Evolutionary conservation across 148 eudicot species (phyloP), one percentile per base, ranked within the genome.

Genomic region (Silene uniflora): DNA sequence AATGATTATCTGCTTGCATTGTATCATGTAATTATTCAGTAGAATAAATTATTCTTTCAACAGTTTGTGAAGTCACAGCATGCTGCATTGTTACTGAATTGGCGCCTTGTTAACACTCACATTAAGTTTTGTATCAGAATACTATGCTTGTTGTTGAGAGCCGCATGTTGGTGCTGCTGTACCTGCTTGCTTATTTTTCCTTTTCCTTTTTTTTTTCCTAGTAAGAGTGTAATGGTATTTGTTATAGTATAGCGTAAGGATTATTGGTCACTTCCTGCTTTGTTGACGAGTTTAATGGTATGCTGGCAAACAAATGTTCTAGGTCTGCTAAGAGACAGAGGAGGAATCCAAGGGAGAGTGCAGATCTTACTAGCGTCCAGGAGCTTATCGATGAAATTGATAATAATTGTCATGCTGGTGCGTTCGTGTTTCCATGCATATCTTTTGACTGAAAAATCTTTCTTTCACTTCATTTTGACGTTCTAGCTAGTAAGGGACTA

Each of bases 291-390:
- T 66, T 67, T 14, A 60, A 67, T 59, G 64, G 24, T n/a, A 69
- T 27, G 49, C 55, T 32, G 52, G 59, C 54, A 47, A 65, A 74
- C 72, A 74, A 46, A 32, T 69, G 27, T 62, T 85, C 76, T 79
- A 93, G 98, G 86, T 90, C 98, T 84, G 86, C 87, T 77, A 81
- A 90, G 82, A 89, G 91, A 84, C 93, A 89, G 77, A 88, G 97
- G 82, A 88, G 97, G 76, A 94, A 94, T 70, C 96, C 96, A 6
- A 94, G 83, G 86, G 97, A 92, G 81, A 88, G 90, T 80, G 96
- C 97, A 24, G 97, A 94, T 82, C 92, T 94, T 79, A 89, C 93
- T 19, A 94, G 98, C 82, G 64, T 94, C 75, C 96, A 94, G 84
- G 88, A 90, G 87, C 93, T 94, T 75, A 72, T 88, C 63, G 83